A percentile compares a stretch with the other conserved stretches of the same genome.
Conservation (phyloP, 805 yeast genomes). For the Geotrichum ghanense region DNA sequence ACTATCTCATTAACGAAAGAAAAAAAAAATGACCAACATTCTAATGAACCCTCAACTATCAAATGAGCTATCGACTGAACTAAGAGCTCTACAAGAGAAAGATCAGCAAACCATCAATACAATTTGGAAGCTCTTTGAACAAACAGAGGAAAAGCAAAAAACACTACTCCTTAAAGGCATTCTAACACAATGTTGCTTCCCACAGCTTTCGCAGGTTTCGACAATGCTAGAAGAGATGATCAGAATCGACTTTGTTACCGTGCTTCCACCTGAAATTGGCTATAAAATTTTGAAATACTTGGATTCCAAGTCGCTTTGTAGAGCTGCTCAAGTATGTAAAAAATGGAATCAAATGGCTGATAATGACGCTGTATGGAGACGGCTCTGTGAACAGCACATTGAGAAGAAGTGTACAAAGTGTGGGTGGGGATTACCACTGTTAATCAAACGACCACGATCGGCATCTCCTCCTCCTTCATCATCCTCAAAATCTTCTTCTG, state of each 20-base stretch:
- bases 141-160: conserved; percentile 59
- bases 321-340: conserved; percentile 84
- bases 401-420: conserved; percentile 96
- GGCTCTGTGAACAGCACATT: conserved; percentile 96
- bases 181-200: conserved; percentile 85
- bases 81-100: background rate
- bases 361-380: conserved; percentile 96
- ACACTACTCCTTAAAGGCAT: conserved; percentile 72
- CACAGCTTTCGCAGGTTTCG: conserved; percentile 78
- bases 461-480: conserved; percentile 6
- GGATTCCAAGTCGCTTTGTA: conserved; percentile 88
- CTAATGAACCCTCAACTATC: background rate
- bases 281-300: conserved; percentile 76
- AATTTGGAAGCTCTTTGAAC: conserved; percentile 75
- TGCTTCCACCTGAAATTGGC: conserved; percentile 77
- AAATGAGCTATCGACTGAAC: background rate
- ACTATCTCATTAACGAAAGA: background rate
- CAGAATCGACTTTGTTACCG: conserved; percentile 77
- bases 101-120: conserved; percentile 72
- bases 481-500: background rate
- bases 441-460: conserved; percentile 17
- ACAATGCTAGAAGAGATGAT: conserved; percentile 70
- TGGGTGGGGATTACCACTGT: conserved; percentile 95
- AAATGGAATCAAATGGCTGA: conserved; percentile 86
- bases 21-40: too few relatives aligned